These are phyloP conservation scores for Phaseolus coccineus DNA, from an alignment of 331 rosid species.

Conservation along the genomic window DNA sequence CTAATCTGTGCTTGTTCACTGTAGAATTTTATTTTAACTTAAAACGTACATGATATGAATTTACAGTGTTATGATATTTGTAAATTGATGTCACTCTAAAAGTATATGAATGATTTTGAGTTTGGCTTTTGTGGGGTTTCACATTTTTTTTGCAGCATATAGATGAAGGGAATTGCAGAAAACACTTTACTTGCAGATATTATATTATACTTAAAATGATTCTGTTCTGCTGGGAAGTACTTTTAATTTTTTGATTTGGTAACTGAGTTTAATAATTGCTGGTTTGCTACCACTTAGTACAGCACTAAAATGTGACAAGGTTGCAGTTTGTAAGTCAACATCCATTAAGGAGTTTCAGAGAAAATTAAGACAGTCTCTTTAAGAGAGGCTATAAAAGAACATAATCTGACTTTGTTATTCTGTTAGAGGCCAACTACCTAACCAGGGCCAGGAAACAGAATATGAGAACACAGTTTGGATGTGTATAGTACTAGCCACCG, in stretches of 20 bases:
- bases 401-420: not conserved
- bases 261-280: slow-evolving; percentile 7
- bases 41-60: not conserved
- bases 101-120: not conserved
- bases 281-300: slow-evolving; percentile 1
- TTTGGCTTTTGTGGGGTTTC: not conserved
- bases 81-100: slow-evolving; percentile 1
- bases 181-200: slow-evolving; percentile 20
- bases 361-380: not conserved
- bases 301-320: not conserved
- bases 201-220: not conserved
- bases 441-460: not conserved
- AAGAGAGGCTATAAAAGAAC: not conserved
- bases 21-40: not conserved
- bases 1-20: slow-evolving; percentile 24
- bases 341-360: not conserved
- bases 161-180: not conserved
- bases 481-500: not conserved
- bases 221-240: slow-evolving; percentile 1
- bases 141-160: slow-evolving; percentile 21
- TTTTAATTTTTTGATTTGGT: slow-evolving; percentile 3
- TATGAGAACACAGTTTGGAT: not conserved
- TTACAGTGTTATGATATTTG: not conserved
- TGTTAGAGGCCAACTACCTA: not conserved
- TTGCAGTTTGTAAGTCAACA: not conserved